These are phyloP conservation scores for Cucumis sativus DNA, from an alignment of 306 rosid genomes.

Conservation along the genomic window DNA sequence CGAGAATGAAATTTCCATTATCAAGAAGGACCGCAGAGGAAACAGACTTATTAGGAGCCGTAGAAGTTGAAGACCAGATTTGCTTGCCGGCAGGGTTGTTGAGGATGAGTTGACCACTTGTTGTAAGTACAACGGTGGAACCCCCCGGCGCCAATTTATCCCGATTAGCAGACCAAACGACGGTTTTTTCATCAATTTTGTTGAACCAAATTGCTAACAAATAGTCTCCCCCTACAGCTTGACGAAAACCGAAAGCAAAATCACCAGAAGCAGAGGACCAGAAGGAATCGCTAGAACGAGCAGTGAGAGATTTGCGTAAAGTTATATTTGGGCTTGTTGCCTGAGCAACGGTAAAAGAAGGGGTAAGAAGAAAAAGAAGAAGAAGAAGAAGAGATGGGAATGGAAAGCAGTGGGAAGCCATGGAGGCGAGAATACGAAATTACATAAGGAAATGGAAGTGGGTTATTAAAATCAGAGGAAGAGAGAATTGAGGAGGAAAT, in stretches of 20 bases:
- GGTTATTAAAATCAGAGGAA: no score
- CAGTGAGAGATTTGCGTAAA: constrained; percentile 6
- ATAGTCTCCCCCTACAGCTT: constrained; percentile 7
- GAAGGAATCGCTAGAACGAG: not conserved
- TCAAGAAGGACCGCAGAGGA: no score
- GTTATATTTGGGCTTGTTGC: constrained; percentile 9
- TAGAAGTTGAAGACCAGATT: no score
- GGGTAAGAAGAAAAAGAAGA: constrained; percentile 4
- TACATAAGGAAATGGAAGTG: no score
- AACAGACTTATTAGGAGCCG: no score
- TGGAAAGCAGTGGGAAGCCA: no score
- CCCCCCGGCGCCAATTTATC: constrained; percentile 10
- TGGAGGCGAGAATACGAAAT: no score
- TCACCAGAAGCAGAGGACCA: constrained; percentile 24
- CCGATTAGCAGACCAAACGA: constrained; percentile 32
- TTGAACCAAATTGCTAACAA: constrained; percentile 33
- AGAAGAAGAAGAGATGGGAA: no score
- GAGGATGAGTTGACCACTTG: constrained; percentile 12
- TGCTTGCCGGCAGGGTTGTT: no score
- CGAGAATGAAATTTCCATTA: no score
- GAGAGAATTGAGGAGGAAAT: no score
- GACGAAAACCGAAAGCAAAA: constrained; percentile 33
- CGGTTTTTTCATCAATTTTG: constrained; percentile 19
- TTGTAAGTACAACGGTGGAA: constrained; percentile 20
- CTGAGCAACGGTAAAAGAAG: constrained; percentile 8